These are phyloP conservation scores for Termitomyces sp. DNA, from an alignment of 768 basidiomycete genomes.

Conservation along the genomic window DNA sequence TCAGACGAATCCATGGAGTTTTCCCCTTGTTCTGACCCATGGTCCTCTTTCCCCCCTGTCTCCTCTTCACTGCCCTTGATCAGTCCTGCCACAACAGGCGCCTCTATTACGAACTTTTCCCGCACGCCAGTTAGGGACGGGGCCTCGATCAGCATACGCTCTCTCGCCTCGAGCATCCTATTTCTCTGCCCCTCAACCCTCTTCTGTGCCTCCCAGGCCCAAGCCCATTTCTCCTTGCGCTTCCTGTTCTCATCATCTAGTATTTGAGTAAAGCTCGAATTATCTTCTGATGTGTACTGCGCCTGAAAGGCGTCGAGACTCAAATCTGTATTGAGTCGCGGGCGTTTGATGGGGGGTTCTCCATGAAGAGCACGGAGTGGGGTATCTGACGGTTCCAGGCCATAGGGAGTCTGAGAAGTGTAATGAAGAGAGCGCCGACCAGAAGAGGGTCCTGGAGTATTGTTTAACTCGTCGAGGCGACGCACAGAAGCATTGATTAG, in stretches of 20 bases:
- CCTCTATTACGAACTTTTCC: conserved; percentile 63
- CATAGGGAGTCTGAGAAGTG: conserved; percentile 65
- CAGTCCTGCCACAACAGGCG: conserved; percentile 49
- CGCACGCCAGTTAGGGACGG: conserved; percentile 56
- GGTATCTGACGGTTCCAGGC: conserved; percentile 55
- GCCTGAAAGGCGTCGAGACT: conserved; percentile 87
- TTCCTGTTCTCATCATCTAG: conserved; percentile 84
- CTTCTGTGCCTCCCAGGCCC: conserved; percentile 94
- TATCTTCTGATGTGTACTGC: conserved; percentile 93
- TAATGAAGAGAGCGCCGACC: conserved; percentile 26
- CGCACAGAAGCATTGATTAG: conserved; percentile 76
- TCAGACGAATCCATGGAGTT: conserved; percentile 19
- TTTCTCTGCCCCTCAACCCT: conserved; percentile 64
- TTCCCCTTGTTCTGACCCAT: conserved; percentile 16
- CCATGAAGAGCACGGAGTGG: conserved; percentile 45
- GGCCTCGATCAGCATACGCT: conserved; percentile 69
- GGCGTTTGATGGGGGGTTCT: conserved; percentile 49
- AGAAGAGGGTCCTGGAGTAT: conserved; percentile 39
- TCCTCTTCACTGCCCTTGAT: conserved; percentile 33
- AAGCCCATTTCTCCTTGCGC: conserved; percentile 75
- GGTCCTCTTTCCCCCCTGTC: conserved; percentile 9
- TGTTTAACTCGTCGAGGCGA: conserved; percentile 56
- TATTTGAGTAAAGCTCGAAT: conserved; percentile 93
- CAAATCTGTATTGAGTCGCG: conserved; percentile 54
- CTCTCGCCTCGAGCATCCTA: conserved; percentile 63